Evolutionary conservation across 2,329 filamentous ascomycete species (phyloP).

Genomic region (Stromatinia cepivora): DNA sequence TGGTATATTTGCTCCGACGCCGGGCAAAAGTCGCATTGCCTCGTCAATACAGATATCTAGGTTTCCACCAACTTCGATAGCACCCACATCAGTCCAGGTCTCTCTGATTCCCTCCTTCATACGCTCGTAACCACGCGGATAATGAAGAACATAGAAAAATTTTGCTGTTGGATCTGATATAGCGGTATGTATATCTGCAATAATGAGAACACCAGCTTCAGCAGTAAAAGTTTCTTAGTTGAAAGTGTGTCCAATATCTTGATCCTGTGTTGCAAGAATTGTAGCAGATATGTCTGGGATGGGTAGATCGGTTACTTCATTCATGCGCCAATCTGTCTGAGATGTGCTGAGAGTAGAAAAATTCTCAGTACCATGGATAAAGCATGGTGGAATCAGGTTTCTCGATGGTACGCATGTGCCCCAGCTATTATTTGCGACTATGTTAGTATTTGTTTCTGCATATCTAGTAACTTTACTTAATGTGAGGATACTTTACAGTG

Average conservation of each 20-base stretch:
- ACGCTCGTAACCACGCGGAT: background rate
- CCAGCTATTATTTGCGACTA: background rate
- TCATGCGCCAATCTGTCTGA: background rate
- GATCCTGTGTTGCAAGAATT: conserved; percentile 4
- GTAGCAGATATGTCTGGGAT: conserved; percentile 6
- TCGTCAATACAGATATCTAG: conserved; percentile 45
- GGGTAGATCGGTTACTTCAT: background rate
- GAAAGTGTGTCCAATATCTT: background rate
- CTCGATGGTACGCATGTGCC: background rate
- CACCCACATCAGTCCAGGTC: background rate
- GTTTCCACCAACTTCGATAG: background rate
- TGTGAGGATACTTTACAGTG: background rate
- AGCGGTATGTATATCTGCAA: conserved; percentile 10
- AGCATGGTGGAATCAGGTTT: background rate
- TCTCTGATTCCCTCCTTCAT: background rate
- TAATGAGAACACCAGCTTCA: conserved; percentile 9
- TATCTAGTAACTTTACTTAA: background rate
- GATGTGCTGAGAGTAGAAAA: background rate
- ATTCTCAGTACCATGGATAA: background rate
- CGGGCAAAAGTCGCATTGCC: conserved; percentile 34
- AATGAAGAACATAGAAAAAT: conserved; percentile 14
- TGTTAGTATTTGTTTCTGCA: background rate
- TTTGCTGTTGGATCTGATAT: background rate
- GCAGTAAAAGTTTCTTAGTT: background rate
- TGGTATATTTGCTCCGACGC: conserved; percentile 28